Conservation (phyloP, 2,329 filamentous ascomycete species). For the Ramichloridium luteum region DNA sequence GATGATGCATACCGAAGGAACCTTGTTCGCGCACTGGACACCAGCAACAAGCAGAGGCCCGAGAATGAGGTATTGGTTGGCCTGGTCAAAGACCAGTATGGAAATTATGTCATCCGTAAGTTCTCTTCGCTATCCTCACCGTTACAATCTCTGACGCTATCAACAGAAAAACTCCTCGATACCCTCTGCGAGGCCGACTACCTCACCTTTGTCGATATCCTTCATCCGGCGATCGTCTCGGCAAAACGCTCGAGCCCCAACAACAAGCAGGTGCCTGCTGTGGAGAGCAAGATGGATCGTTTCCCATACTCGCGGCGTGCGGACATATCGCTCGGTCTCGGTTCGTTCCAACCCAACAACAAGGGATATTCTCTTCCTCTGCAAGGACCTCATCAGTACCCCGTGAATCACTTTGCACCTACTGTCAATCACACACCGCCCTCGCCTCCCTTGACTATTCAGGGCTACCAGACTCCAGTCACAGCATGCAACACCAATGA, state of each 20-base stretch:
- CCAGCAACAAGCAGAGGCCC: constrained; percentile 46
- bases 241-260: constrained; percentile 28
- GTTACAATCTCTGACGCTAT: not conserved
- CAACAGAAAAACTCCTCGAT: constrained; percentile 64
- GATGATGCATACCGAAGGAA: constrained; percentile 54
- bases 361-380: too few relatives aligned
- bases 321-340: too few relatives aligned
- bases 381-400: too few relatives aligned
- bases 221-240: constrained; percentile 34
- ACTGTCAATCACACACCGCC: too few relatives aligned
- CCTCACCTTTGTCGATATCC: constrained; percentile 27
- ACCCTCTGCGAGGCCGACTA: constrained; percentile 31
- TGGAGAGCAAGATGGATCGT: constrained; percentile 39
- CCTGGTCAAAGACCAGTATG: constrained; percentile 82
- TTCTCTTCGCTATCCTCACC: constrained; percentile 16
- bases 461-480: too few relatives aligned
- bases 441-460: too few relatives aligned
- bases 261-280: constrained; percentile 34
- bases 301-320: too few relatives aligned
- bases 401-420: too few relatives aligned
- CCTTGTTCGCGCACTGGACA: constrained; percentile 52
- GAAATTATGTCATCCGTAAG: constrained; percentile 95
- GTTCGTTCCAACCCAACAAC: too few relatives aligned
- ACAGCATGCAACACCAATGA: too few relatives aligned
- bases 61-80: constrained; percentile 55